Conservation (phyloP, 305 asterid species). For the Fraxinus angustifolia region DNA sequence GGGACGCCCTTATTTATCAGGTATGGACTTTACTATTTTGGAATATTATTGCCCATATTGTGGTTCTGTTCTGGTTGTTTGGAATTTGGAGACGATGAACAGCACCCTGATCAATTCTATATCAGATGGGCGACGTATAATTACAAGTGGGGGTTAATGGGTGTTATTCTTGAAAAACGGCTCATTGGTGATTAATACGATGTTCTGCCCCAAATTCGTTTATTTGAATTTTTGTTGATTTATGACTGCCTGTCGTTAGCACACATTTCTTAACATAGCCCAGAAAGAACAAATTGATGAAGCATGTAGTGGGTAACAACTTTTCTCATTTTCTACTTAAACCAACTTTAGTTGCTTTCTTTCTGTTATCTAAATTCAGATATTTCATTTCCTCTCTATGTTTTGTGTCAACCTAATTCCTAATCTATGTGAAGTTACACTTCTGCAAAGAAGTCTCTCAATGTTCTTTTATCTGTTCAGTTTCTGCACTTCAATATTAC, state of each 20-base stretch:
- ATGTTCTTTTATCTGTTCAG: slow-evolving; percentile 4
- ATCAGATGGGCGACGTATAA: neutral
- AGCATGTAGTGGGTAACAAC: neutral
- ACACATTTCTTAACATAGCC: neutral
- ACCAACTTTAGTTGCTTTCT: neutral
- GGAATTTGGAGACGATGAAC: neutral
- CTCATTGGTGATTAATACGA: neutral
- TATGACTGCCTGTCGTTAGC: neutral
- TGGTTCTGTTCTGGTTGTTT: neutral
- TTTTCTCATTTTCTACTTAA: neutral
- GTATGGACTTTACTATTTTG: slow-evolving; percentile 22
- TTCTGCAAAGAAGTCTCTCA: neutral
- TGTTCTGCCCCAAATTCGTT: neutral
- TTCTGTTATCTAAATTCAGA: neutral
- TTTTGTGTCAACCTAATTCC: neutral
- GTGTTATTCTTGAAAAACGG: neutral
- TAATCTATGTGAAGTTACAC: neutral
- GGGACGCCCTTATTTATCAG: slow-evolving; percentile 70
- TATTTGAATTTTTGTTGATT: neutral
- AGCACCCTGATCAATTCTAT: neutral
- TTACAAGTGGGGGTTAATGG: neutral
- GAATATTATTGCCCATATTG: neutral
- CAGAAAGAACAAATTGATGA: neutral
- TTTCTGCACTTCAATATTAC: neutral
- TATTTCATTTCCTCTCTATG: neutral